Conservation (phyloP, 2,329 filamentous ascomycete species). For the Xylaria sp. region DNA sequence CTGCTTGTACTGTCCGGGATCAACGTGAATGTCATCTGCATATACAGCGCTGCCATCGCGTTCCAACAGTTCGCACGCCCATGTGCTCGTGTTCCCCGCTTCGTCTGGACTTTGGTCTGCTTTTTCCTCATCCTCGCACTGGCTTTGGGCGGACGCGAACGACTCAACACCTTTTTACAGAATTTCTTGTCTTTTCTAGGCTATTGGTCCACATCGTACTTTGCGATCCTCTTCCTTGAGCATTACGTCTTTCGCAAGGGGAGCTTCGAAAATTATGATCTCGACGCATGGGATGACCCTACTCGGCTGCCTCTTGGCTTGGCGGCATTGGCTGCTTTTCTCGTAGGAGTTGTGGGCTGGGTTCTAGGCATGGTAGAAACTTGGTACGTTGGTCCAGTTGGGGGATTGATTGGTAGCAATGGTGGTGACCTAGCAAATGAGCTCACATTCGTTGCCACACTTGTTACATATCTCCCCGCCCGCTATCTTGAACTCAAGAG, state of each 20-base stretch:
- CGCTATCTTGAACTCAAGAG: slow-evolving; percentile 62
- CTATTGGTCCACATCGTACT: slow-evolving; percentile 63
- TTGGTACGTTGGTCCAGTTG: slow-evolving; percentile 63
- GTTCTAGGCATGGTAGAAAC: slow-evolving; percentile 69
- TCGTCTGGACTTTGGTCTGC: slow-evolving; percentile 60
- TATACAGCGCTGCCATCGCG: slow-evolving; percentile 54
- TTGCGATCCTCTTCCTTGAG: slow-evolving; percentile 60
- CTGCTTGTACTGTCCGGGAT: slow-evolving; percentile 57
- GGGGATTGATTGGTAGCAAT: slow-evolving; percentile 55
- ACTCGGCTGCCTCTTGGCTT: slow-evolving; percentile 56
- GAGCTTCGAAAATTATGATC: slow-evolving; percentile 57
- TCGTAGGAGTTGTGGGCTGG: slow-evolving; percentile 55
- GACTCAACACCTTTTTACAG: slow-evolving; percentile 57
- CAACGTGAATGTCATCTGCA: slow-evolving; percentile 59
- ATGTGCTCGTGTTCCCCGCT: slow-evolving; percentile 57
- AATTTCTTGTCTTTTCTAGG: slow-evolving; percentile 61
- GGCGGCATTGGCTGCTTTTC: slow-evolving; percentile 57
- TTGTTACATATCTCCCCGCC: slow-evolving; percentile 59
- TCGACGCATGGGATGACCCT: slow-evolving; percentile 61
- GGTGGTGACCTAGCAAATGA: slow-evolving; percentile 64
- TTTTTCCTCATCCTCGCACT: slow-evolving; percentile 59
- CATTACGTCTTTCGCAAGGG: slow-evolving; percentile 61
- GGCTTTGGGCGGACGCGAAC: slow-evolving; percentile 56
- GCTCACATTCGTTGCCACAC: slow-evolving; percentile 62
- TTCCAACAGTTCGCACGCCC: slow-evolving; percentile 57